Base-by-base conservation (phyloP, 2,329 filamentous ascomycete genomes). In the Alternaria hordeiaustralica region DNA sequence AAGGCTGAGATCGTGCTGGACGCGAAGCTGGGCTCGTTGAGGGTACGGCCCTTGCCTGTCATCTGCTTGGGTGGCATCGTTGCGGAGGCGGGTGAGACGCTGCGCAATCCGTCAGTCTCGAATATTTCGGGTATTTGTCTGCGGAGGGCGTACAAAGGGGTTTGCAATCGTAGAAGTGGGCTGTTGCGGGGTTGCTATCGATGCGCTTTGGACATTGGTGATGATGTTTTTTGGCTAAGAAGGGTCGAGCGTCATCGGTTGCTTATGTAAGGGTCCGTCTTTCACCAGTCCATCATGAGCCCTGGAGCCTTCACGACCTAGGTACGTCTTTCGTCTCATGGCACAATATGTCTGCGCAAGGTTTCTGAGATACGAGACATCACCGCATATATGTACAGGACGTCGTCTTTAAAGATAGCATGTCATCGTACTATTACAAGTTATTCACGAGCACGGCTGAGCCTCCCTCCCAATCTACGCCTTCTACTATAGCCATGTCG, bases 21-120 rank as follows among this genome's bases (percentile, higher is more conserved):
- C 49, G 79, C 80, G 66, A 82, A 84, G 74, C 77, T 80, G 33
- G 77, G 77, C 68, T 81, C 75, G 51, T 69, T 65, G 61, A 71
- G 20, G 26, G 65, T 64, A 65, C 75, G 76, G 56, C 71, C 70
- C 63, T 72, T 72, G 66, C 67, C 65, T 49, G 65, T 63, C 58
- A 74, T 57, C 60, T 69, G 64, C 64, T 78, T 78, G 55, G 76
- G 76, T 67, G 77, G 63, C 75, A 78, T 78, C 28, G 55, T 67
- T 61, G 36, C 43, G 53, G 45, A 50, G 49, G 26, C 57, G 44
- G 15, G 30, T 25, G 26, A 21, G 28, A 50, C 6, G 36, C 61
- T 64, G 30, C 28, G 10, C 4, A 26, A n/a, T 51, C 30, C 18
- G 47, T 64, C 45, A 60, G 50, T 25, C 10, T 20, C 15, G n/a